Evolutionary conservation across 331 rosid species (phyloP), one percentile per base, ranked within the genome.

Genomic region (Quercus tomentella): DNA sequence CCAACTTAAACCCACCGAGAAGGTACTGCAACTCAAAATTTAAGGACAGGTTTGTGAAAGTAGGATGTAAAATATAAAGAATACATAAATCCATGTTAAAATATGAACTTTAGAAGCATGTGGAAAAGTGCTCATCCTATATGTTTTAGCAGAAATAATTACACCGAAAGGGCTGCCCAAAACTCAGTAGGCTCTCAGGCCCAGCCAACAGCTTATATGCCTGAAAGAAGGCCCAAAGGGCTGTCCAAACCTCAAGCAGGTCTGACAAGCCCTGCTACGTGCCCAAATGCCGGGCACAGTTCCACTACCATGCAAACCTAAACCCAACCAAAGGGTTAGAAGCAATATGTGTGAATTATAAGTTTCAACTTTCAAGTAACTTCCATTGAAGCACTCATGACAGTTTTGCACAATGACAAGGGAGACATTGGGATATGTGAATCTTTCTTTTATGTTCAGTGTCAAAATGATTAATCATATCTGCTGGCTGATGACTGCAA

Each of bases 121-220:
- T 18, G 31, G 23, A 69, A n/a, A 67, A 65, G 79, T 21, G 15
- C 8, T 66, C 23, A 33, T 54, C 30, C 56, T 26, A 63, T 17
- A 20, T 31, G 37, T 20, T 21, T 57, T 33, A 7, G 52, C 54
- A 67, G 26, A 56, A 61, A 76, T 33, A 81, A 72, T 63, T 15
- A 55, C 65, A 31, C 6, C 26, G 2, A 52, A 25, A 16, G 31
- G 43, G 9, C 55, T 62, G 49, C 71, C 75, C 45, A 67, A 49
- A 30, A 73, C 26, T 33, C 35, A 51, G 77, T 70, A 16, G 56
- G 52, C 69, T 72, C 66, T 33, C 70, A 72, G 45, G 10, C 6
- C 35, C 45, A n/a, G 84, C 76, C 12, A 55, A 49, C 43, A 77
- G 56, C 41, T 55, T 58, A 18, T 72, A 52, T 35, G 81, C 33